Evolutionary conservation across 129 eudicot species (phyloP).

Genomic region (Centrapalus pauciflorus): DNA sequence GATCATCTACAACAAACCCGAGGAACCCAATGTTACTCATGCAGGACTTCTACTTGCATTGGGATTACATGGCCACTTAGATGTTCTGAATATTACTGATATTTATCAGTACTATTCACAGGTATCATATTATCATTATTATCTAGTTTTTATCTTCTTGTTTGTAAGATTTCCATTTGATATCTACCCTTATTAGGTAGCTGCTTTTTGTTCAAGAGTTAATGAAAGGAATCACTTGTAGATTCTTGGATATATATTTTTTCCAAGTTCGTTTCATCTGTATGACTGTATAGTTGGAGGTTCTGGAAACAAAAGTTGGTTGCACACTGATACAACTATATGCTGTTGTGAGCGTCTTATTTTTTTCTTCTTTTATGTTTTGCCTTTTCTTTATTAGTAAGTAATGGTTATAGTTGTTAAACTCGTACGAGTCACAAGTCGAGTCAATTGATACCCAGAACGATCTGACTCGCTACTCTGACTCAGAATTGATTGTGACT

Average conservation of each 20-base stretch:
- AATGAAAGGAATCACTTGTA: background rate
- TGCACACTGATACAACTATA: slow-evolving; percentile 8
- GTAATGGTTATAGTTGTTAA: too few species aligned
- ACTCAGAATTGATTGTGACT: too few species aligned
- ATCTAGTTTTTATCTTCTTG: slow-evolving; percentile 4
- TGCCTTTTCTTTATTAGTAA: background rate
- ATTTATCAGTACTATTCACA: slow-evolving; percentile 72
- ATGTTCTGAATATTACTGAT: slow-evolving; percentile 72
- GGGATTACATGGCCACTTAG: slow-evolving; percentile 90
- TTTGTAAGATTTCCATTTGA: background rate
- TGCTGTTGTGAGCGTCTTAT: background rate
- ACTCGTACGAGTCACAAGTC: too few species aligned
- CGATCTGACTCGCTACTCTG: too few species aligned
- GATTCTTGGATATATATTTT: background rate
- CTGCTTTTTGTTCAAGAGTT: background rate
- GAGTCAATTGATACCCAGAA: too few species aligned
- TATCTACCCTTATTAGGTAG: slow-evolving; percentile 2
- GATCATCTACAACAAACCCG: slow-evolving; percentile 88
- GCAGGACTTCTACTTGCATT: slow-evolving; percentile 94
- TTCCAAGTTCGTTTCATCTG: slow-evolving; percentile 3
- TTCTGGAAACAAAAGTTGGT: background rate
- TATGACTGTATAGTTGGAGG: slow-evolving; percentile 4
- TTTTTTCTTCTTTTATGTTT: background rate
- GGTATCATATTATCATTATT: slow-evolving; percentile 36
- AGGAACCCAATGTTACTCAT: slow-evolving; percentile 81